Conservation (phyloP, 2,329 filamentous ascomycete genomes). For the Xylariales sp. region DNA sequence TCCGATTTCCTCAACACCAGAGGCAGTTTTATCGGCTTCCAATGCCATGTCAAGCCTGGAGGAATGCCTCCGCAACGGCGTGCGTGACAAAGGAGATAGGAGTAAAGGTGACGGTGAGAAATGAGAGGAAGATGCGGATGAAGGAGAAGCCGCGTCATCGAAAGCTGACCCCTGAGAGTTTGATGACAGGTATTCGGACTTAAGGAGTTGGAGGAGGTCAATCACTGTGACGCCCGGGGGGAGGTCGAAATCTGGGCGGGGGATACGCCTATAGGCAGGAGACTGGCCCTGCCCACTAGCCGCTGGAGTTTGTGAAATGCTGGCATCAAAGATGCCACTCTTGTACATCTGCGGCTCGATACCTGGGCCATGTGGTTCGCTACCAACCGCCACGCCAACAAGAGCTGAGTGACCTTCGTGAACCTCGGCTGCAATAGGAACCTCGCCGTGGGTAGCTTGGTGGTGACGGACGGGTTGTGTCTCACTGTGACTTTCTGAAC, state of each 20-base stretch:
- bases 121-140: conserved; percentile 2
- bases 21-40: conserved; percentile 6
- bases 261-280: conserved; percentile 3
- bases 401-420: no score
- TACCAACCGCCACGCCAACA: no score
- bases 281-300: background rate
- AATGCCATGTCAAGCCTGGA: conserved; percentile 8
- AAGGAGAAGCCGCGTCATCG: background rate
- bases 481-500: background rate
- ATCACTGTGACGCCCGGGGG: conserved; percentile 6
- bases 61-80: background rate
- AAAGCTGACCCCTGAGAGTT: background rate
- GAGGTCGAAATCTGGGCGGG: conserved; percentile 6
- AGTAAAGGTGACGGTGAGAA: conserved; percentile 1
- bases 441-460: background rate
- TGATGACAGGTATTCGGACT: conserved; percentile 5
- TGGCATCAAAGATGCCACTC: background rate
- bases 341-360: no score
- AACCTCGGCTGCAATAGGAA: no score
- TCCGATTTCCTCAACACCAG: conserved; percentile 7
- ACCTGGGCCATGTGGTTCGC: no score
- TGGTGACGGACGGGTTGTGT: background rate
- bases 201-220: conserved; percentile 7
- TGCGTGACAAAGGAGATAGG: background rate
- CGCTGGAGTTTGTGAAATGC: no score